A percentile compares a stretch with the other conserved stretches of the same genome.
These are phyloP conservation scores for Malus hybrid DNA, from an alignment of 331 rosid species.

Conservation along the genomic window DNA sequence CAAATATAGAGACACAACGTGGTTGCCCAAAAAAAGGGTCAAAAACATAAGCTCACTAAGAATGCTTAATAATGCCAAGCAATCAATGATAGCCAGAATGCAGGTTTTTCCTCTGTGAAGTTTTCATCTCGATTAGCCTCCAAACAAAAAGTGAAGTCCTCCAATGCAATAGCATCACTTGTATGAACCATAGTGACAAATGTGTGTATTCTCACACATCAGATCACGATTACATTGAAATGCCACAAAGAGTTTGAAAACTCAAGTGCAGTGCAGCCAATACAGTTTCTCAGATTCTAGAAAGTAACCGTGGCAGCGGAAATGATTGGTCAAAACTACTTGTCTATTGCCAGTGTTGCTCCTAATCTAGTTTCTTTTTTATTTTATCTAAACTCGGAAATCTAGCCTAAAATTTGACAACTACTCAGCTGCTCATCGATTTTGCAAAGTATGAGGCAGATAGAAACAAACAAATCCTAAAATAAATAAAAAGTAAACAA, in stretches of 20 bases:
- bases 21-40: not conserved
- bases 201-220: not conserved
- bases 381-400: not conserved
- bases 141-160: not conserved
- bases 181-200: not conserved
- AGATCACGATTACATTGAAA: not conserved
- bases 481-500: not conserved
- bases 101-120: not conserved
- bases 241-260: not conserved
- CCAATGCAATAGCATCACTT: slow-evolving; percentile 3
- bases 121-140: not conserved
- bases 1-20: not conserved
- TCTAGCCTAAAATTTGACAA: not conserved
- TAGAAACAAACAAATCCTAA: not conserved
- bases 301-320: not conserved
- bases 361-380: not conserved
- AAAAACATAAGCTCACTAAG: not conserved
- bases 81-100: not conserved
- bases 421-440: not conserved
- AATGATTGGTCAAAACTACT: not conserved
- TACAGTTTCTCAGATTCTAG: not conserved
- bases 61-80: not conserved
- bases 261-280: not conserved
- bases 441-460: not conserved
- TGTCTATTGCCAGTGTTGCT: not conserved